A percentile compares a stretch with the other conserved stretches of the same genome.
Conservation (phyloP, 768 basidiomycete species). For the Mycena rosella region DNA sequence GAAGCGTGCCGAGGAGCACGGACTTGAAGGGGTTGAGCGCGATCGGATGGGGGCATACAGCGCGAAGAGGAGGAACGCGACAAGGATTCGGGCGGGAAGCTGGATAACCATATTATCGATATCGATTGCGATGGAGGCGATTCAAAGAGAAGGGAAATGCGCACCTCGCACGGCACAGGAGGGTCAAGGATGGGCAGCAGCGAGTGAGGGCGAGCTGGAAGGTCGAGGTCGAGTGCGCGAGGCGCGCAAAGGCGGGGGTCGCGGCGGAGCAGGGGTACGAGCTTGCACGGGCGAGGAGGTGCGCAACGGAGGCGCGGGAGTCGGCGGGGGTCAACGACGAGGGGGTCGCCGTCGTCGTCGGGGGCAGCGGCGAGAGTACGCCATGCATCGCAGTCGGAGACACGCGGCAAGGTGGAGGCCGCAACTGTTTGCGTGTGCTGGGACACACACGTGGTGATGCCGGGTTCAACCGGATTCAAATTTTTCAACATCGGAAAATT, state of each 20-base stretch:
- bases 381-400: background rate
- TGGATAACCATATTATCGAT: no score
- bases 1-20: slow-evolving; percentile 74
- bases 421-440: no score
- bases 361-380: background rate
- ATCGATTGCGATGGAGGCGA: slow-evolving; percentile 31
- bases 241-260: slow-evolving; percentile 79
- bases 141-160: slow-evolving; percentile 39
- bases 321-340: background rate
- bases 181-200: slow-evolving; percentile 78
- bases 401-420: no score
- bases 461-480: no score
- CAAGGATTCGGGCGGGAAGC: slow-evolving; percentile 82
- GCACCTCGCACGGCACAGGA: slow-evolving; percentile 66
- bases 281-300: slow-evolving; percentile 75
- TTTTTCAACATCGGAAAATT: no score
- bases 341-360: background rate
- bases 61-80: slow-evolving; percentile 83
- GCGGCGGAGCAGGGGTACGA: slow-evolving; percentile 83
- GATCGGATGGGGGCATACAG: slow-evolving; percentile 87
- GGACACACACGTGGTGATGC: no score
- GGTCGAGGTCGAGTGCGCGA: slow-evolving; percentile 80
- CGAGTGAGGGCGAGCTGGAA: slow-evolving; percentile 88
- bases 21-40: slow-evolving; percentile 87
- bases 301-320: slow-evolving; percentile 66